Conservation (phyloP, 139 green algal genomes). For the Desmodesmus armatus region DNA sequence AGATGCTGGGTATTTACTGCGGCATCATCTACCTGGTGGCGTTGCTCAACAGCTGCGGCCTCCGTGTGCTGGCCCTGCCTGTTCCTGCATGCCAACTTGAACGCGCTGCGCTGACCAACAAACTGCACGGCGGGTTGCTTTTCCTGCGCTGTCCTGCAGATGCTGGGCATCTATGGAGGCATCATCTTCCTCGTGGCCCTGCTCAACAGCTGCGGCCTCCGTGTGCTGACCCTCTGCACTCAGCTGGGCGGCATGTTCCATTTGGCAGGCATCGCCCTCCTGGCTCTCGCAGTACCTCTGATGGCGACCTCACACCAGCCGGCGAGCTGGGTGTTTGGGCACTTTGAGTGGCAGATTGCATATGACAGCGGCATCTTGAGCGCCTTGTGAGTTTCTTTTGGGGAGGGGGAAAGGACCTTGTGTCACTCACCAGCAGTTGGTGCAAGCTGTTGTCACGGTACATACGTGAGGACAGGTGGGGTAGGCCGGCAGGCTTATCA, state of each 20-base stretch:
- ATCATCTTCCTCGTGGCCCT: conserved; percentile 46
- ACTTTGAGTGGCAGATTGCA: conserved; percentile 42
- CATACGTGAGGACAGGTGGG: too few species aligned
- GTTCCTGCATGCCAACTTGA: too few species aligned
- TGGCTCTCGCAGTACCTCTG: conserved; percentile 50
- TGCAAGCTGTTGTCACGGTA: too few species aligned
- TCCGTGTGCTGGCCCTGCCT: conserved; percentile 33
- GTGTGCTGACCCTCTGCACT: conserved; percentile 29
- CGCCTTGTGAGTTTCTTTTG: conserved; percentile 47
- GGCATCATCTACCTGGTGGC: conserved; percentile 46
- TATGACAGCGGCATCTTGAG: conserved; percentile 44
- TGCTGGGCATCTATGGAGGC: conserved; percentile 49
- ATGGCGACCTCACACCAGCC: conserved; percentile 37
- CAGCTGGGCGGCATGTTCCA: conserved; percentile 37
- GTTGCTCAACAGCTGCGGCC: conserved; percentile 47
- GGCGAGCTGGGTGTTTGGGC: conserved; percentile 49
- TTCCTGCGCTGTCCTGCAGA: conserved; percentile 29
- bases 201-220: conserved; percentile 48
- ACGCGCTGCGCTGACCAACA: too few species aligned
- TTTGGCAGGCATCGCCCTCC: conserved; percentile 37
- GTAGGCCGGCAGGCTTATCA: too few species aligned
- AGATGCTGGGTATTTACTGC: conserved; percentile 50
- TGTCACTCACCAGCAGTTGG: neutral
- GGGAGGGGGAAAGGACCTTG: neutral
- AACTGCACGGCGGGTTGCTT: too few species aligned